Percentiles rank a stretch among this genome's conserved stretches.
phyloP scores from a whole-genome alignment of 352 stramenopile species.

The Globisporangium parvum region DNA sequence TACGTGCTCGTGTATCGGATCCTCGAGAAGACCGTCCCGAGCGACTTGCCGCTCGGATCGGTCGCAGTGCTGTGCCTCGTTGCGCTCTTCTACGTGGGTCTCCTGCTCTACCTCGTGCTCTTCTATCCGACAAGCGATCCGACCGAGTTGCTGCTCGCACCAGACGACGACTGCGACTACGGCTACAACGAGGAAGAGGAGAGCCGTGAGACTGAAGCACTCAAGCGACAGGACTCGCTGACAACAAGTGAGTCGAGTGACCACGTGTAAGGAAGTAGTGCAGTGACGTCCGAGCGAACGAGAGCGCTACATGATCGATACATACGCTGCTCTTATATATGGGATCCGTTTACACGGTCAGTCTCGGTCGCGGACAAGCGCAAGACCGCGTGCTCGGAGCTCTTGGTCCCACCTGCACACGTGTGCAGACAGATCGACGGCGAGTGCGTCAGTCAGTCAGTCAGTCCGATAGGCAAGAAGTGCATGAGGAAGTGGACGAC shows the following conservation, averaged over 20 bases:
- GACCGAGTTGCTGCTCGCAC: background rate
- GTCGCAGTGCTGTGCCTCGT: slow-evolving; percentile 15
- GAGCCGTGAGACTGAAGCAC: too few relatives aligned
- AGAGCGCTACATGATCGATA: background rate
- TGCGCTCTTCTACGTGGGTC: slow-evolving; percentile 25
- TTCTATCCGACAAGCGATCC: slow-evolving; percentile 23
- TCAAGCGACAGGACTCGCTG: background rate
- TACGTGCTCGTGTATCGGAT: slow-evolving; percentile 58
- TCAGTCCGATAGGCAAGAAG: too few relatives aligned
- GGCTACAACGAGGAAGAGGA: background rate
- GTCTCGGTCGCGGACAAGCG: slow-evolving; percentile 63
- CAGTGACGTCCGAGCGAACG: background rate
- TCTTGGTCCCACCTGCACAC: slow-evolving; percentile 56
- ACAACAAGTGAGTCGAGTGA: background rate
- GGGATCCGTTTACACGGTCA: slow-evolving; percentile 16
- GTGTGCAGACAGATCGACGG: background rate
- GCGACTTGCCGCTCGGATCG: slow-evolving; percentile 19
- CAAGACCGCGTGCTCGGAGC: slow-evolving; percentile 56
- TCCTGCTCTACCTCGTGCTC: slow-evolving; percentile 55
- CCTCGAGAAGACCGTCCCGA: slow-evolving; percentile 26
- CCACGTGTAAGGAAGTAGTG: background rate
- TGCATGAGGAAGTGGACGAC: too few relatives aligned
- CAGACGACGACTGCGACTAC: background rate
- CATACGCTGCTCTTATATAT: background rate
- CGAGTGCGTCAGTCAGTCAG: background rate